These are phyloP conservation scores for Trichoderma koningii DNA, from an alignment of 2,329 filamentous ascomycete species.

Conservation along the genomic window DNA sequence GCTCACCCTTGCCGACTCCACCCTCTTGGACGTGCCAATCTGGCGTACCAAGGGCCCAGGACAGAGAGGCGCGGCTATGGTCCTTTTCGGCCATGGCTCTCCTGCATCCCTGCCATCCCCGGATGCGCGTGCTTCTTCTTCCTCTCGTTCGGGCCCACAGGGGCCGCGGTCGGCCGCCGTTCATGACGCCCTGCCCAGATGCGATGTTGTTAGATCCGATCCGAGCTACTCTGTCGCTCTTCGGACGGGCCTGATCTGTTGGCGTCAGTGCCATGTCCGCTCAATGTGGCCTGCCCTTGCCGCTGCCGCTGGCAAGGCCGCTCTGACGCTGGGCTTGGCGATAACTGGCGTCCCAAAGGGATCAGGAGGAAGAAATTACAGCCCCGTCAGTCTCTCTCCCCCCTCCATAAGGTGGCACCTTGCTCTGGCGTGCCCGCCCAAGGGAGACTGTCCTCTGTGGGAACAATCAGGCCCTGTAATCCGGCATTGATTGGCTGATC, in stretches of 20 bases:
- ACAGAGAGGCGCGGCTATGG: neutral
- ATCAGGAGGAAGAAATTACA: neutral
- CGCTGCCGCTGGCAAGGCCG: constrained; percentile 19
- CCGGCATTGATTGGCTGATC: constrained; percentile 20
- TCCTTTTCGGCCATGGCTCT: constrained; percentile 16
- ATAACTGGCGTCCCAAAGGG: neutral
- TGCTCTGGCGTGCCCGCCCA: constrained; percentile 27
- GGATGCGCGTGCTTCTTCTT: constrained; percentile 29
- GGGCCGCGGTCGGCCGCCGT: constrained; percentile 21
- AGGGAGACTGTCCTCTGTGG: constrained; percentile 28
- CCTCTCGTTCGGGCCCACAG: constrained; percentile 25
- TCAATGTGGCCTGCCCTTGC: constrained; percentile 19
- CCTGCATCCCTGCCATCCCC: constrained; percentile 27
- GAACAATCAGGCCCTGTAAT: constrained; percentile 20
- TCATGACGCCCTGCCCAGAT: constrained; percentile 19
- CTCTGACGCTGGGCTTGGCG: constrained; percentile 21
- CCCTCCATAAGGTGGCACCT: constrained; percentile 21
- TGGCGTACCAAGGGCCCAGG: constrained; percentile 31
- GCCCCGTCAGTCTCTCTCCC: neutral
- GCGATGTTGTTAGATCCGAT: constrained; percentile 25
- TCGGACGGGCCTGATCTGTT: constrained; percentile 10
- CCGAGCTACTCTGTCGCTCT: constrained; percentile 16
- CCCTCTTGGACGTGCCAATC: constrained; percentile 28
- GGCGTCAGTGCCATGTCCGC: constrained; percentile 25
- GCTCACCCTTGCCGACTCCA: constrained; percentile 23